Evolutionary conservation across 306 rosid genomes (phyloP), one percentile per base, ranked within the genome.

Genomic region (Rosa chinensis): DNA sequence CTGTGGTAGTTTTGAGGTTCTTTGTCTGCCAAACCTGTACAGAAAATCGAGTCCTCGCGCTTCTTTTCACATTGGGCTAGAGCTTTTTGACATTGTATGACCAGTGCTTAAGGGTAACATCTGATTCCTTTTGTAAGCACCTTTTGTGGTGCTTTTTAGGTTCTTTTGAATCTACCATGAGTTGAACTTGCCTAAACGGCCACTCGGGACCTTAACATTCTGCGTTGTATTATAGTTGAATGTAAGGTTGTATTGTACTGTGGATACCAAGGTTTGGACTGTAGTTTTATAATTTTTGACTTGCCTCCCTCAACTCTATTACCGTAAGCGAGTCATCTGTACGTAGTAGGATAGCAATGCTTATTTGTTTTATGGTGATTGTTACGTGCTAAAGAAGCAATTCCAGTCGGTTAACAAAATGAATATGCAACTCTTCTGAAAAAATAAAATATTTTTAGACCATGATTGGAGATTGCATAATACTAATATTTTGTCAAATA

Each of bases 21-120:
- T 82, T 40, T 43, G 18, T 67, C 71, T 21, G 32, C 64, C 78
- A 45, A n/a, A 35, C 21, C n/a, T 67, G 77, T 71, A 74, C 74
- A 69, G 69, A 13, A 63, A 44, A 40, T 14, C 70, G 4, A 53
- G 25, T 10, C 23, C 25, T 50, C 23, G n/a, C 71, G 66, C 49
- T 20, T 66, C 48, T 55, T 75, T 79, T 37, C 70, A 32, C 39
- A 17, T 23, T 18, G 18, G 70, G 80, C 56, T 25, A 70, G 62
- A 28, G 53, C 23, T 37, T 72, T 77, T 44, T 43, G 70, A 63
- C 10, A 25, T 55, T 4, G n/a, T 44, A 53, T 59, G 23, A 40
- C 14, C 18, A 11, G 44, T 21, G 37, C 50, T 10, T 55, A 13
- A 32, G 39, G 39, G 55, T 58, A 21, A 16, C 43, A 21, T 59